A percentile compares a stretch with the other conserved stretches of the same genome.
phyloP scores from a whole-genome alignment of 495 filamentous ascomycete genomes.

The Xylaria castorea region DNA sequence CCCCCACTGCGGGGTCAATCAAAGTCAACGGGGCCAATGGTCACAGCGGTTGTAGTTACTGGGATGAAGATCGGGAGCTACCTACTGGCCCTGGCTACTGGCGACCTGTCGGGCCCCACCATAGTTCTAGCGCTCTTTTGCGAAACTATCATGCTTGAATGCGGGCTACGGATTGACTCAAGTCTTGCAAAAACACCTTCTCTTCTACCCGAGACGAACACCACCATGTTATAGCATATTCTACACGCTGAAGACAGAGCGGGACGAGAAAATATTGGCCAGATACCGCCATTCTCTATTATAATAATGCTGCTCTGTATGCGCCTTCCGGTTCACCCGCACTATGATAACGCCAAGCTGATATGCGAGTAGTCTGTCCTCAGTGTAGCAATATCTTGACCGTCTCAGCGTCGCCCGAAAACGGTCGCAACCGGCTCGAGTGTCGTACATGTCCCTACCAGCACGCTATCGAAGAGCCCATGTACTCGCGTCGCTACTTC shows the following conservation, averaged over 20 bases:
- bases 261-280: neutral
- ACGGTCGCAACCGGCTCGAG: constrained; percentile 72
- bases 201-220: neutral
- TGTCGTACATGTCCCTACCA: constrained; percentile 95
- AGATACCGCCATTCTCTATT: neutral
- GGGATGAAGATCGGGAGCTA: constrained; percentile 1
- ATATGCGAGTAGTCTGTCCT: constrained; percentile 74
- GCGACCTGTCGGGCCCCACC: constrained; percentile 17
- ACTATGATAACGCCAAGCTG: constrained; percentile 18
- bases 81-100: too few relatives aligned
- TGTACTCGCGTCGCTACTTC: constrained; percentile 77
- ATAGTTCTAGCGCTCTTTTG: constrained; percentile 3
- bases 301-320: constrained; percentile 73
- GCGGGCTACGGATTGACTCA: constrained; percentile 3
- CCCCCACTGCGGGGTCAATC: constrained; percentile 31
- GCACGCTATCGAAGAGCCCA: constrained; percentile 72
- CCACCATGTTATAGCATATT: constrained; percentile 22
- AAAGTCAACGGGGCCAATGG: constrained; percentile 24
- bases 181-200: neutral
- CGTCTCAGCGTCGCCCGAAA: constrained; percentile 52
- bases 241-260: constrained; percentile 2
- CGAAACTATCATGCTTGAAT: neutral
- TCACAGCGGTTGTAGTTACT: neutral
- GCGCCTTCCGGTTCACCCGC: constrained; percentile 21
- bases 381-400: constrained; percentile 90